Base-by-base conservation (phyloP, 1,139 yeast genomes). In the Taphrina confusa region DNA sequence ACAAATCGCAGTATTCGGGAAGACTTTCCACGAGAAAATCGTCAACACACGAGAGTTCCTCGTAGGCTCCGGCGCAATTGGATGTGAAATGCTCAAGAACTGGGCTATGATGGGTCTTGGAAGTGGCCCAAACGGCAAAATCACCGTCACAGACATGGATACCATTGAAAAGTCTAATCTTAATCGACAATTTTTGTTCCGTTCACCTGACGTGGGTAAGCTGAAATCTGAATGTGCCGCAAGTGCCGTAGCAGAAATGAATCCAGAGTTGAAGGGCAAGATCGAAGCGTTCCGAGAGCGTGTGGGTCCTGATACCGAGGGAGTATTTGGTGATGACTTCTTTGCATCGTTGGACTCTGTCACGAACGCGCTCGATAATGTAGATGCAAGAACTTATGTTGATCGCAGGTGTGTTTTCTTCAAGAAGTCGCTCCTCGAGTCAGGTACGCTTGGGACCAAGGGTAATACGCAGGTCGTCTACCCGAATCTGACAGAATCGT, bases 1-100 rank as follows among this genome's bases (percentile, higher is more conserved):
- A 16, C 96, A 90, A 75, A 86, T 90, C 69, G 97, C 97, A 3
- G 96, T 92, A 1, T 90, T 90, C 68, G 99, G 99, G 65, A 73
- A 80, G 61, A 81, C 82, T 44, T 89, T 82, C 75, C 92, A 88
- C 70, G 82, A 85, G 68, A 77, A 76, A 55, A 75, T 92, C 64
- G 82, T 88, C 47, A 88, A 91, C 72, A 76, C 87, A 66, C 85
- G 82, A 70, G 89, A 91, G 3, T 92, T 92, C 73, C 78, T 92
- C 66, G 98, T 92, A 44, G 99, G 99, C 56, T 83, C 97, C 1
- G 99, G 99, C 71, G 99, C 99, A 39, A 92, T 92, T 78, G 99
- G 99, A 51, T 92, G 99, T 76, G 99, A 92, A 76, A 92, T 94
- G 94, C 79, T 92, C 70, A 92, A 92, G 75, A 91, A 90, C 71